A percentile compares a stretch with the other conserved stretches of the same genome.
Conservation (phyloP, 1,139 yeast species). For the Scheffersomyces parashehatae region DNA sequence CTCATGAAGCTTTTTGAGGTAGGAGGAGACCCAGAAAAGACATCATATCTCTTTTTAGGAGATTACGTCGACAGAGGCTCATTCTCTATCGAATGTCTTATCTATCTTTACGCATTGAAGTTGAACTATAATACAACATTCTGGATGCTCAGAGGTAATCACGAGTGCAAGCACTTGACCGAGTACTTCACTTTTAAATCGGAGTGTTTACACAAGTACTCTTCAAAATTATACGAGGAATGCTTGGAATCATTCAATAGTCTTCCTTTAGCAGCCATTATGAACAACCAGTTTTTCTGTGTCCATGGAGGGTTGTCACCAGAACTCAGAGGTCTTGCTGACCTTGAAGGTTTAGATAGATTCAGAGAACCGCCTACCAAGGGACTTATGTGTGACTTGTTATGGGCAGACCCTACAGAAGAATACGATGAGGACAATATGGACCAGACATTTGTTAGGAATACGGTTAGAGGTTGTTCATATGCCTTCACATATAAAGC, state of each 20-base stretch:
- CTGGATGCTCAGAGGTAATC: constrained; percentile 90
- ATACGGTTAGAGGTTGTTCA: constrained; percentile 89
- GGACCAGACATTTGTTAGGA: constrained; percentile 57
- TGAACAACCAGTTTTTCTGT: constrained; percentile 94
- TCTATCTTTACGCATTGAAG: constrained; percentile 80
- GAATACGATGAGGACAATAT: constrained; percentile 73
- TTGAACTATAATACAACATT: constrained; percentile 74
- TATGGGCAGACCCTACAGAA: constrained; percentile 96
- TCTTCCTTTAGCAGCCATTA: constrained; percentile 87
- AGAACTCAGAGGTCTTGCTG: constrained; percentile 70
- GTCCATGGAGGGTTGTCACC: constrained; percentile 98
- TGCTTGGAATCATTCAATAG: constrained; percentile 82
- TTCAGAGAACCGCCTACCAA: constrained; percentile 93
- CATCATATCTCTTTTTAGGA: constrained; percentile 84
- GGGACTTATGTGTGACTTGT: constrained; percentile 91
- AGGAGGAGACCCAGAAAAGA: constrained; percentile 81
- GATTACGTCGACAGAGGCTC: constrained; percentile 97
- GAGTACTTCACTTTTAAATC: constrained; percentile 91
- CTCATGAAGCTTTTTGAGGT: constrained; percentile 89
- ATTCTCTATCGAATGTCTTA: constrained; percentile 83
- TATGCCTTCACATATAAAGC: constrained; percentile 88
- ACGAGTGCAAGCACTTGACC: constrained; percentile 92
- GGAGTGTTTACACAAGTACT: constrained; percentile 89
- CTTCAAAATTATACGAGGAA: constrained; percentile 64
- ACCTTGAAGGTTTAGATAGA: constrained; percentile 68